A percentile compares a stretch with the other conserved stretches of the same genome.
Conservation (phyloP, 2,329 filamentous ascomycete species). For the Sarocladiaceae sp. region DNA sequence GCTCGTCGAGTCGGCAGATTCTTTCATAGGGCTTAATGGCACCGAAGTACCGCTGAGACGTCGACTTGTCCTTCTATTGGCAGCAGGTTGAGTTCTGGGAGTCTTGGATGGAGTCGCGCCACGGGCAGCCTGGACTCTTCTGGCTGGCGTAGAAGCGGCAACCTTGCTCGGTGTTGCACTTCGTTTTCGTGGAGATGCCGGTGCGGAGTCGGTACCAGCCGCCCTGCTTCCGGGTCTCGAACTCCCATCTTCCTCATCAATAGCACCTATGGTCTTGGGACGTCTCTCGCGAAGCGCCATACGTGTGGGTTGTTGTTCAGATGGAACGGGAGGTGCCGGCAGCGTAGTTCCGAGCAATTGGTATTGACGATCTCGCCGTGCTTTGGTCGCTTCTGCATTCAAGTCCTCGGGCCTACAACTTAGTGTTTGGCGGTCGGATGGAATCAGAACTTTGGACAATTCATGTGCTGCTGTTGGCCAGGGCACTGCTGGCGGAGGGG, state of each 20-base stretch:
- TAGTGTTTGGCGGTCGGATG: slow-evolving; percentile 63
- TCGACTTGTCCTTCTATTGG: slow-evolving; percentile 29
- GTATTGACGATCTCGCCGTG: slow-evolving; percentile 59
- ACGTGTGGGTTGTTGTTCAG: slow-evolving; percentile 48
- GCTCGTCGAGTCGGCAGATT: slow-evolving; percentile 13
- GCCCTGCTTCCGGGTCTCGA: neutral
- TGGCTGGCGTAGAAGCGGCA: slow-evolving; percentile 1
- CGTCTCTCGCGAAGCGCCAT: slow-evolving; percentile 72
- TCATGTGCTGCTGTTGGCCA: slow-evolving; percentile 84
- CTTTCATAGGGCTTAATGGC: slow-evolving; percentile 18
- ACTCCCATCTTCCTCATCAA: slow-evolving; percentile 34
- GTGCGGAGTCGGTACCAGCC: neutral
- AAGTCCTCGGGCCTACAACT: slow-evolving; percentile 78
- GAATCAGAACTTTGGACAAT: slow-evolving; percentile 75
- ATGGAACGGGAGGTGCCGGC: slow-evolving; percentile 20
- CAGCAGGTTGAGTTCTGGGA: slow-evolving; percentile 18
- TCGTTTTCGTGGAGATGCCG: slow-evolving; percentile 3
- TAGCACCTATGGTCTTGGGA: slow-evolving; percentile 46
- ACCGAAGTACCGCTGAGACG: slow-evolving; percentile 45
- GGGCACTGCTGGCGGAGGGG: slow-evolving; percentile 72
- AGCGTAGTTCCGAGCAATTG: slow-evolving; percentile 27
- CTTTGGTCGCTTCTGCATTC: slow-evolving; percentile 58
- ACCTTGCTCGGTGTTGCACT: slow-evolving; percentile 2
- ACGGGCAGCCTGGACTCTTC: slow-evolving; percentile 23
- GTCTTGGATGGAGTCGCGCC: slow-evolving; percentile 24